Base-by-base conservation (phyloP, 2,329 filamentous ascomycete species). In the Fusarium virguliforme region DNA sequence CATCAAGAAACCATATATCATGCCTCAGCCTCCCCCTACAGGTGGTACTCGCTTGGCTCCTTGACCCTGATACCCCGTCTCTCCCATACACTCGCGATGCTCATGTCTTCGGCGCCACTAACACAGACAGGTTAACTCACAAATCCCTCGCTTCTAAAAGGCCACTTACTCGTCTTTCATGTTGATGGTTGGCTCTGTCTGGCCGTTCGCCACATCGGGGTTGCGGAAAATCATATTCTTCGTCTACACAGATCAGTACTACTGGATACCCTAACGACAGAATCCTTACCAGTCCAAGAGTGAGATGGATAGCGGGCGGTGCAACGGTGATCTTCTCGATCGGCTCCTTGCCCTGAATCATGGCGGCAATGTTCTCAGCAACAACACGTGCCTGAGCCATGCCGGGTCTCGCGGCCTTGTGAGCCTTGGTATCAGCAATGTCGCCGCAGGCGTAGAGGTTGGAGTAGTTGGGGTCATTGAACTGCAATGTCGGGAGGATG, bases 191-290 rank as follows among this genome's bases (percentile, higher is more conserved):
- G 74, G 74, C 13, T 76, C 74, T 3, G 68, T 68, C 35, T 64
- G 41, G 0, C 73, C 74, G 6, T 69, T 67, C 8, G 48, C 51
- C 0, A 61, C 56, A 22, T 73, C 62, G 1, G 74, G 74, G 6
- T 76, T 76, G 48, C 74, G 58, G 26, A 76, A 76, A 13, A 76
- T 73, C 38, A 76, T 76, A 1, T 74, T 76, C 59, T 67, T 75
- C 8, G 67, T 76, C 74, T 75, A 8, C 3, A 1, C 0, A 3
- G 4, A 67, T 26, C 72, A 64, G 48, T 7, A 12, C 12, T 1
- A 6, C 1, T 1, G 10, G 1, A 24, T 4, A 2, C 3, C 0
- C 6, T 2, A 1, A 0, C 2, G 15, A 1, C 1, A 32, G 22
- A 2, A 13, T 9, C 38, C 73, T 28, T 65, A 76, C 73, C 60